Base-by-base conservation (phyloP, 2,329 filamentous ascomycete genomes). In the Hortaea sp. region DNA sequence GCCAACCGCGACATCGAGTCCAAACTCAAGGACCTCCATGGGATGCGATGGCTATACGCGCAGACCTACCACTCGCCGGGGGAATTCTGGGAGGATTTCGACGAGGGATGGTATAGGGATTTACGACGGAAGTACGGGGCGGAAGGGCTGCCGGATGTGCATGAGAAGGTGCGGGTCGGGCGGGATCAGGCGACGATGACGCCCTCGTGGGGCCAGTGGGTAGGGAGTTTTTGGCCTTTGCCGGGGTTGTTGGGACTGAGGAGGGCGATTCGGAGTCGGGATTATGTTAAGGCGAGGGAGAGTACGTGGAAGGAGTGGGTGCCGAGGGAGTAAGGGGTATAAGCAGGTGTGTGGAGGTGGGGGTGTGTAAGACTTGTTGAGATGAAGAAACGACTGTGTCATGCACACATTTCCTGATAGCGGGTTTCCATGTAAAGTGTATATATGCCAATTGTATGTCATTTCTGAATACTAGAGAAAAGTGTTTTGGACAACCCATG, bases 41-140 rank as follows among this genome's bases (percentile, higher is more conserved):
- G 82, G 5, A 80, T 78, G 68, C 85, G 85, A 63, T 84, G 79
- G 69, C 65, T 86, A 1, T 86, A 86, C 51, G 80, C 81, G 1
- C 81, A 85, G 47, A 77, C 79, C 0, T 85, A 81, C 62, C 84
- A 84, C 60, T 76, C 72, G 3, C 76, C 82, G 58, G 72, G 76
- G 0, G 82, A 85, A 52, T 86, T 86, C 59, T 85, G 82, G 81
- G 61, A 67, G 7, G 70, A 77, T 44, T 85, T 84, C 50, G 75
- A 83, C 57, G 68, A 71, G 34, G 55, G 66, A 6, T 76, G 76
- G 57, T 84, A 85, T 50, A 75, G 83, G 39, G 61, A 58, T 2
- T 63, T 85, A 44, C 66, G 82, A 12, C 60, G 63, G 27, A 78
- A 75, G 57, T 85, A 84, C 56, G 64, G 69, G 4, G 82, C 82